phyloP scores from a whole-genome alignment of 768 basidiomycete species.

The Boletus insuetus region DNA sequence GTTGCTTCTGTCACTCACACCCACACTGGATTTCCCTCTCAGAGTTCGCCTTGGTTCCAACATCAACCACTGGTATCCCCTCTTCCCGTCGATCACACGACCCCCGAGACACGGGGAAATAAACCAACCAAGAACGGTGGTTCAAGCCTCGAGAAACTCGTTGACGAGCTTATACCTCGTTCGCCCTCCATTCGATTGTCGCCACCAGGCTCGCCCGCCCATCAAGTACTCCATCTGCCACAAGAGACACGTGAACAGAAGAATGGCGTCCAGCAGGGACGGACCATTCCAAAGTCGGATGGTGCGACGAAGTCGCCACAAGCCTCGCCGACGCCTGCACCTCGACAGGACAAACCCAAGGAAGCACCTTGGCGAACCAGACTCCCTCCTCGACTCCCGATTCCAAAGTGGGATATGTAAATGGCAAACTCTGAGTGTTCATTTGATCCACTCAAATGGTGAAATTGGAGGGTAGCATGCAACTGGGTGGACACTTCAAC shows the following conservation, averaged over 20 bases:
- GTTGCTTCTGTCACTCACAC: neutral
- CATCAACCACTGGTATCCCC: slow-evolving; percentile 15
- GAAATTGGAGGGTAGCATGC: neutral
- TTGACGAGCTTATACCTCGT: slow-evolving; percentile 11
- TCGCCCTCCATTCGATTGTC: slow-evolving; percentile 21
- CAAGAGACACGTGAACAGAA: neutral
- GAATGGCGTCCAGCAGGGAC: neutral
- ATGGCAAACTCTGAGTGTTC: neutral
- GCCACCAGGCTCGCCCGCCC: slow-evolving; percentile 14
- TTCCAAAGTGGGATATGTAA: slow-evolving; percentile 26
- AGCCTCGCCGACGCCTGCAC: neutral
- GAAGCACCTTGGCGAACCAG: slow-evolving; percentile 21
- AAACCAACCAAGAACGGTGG: neutral
- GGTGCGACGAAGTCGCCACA: neutral
- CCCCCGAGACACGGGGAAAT: neutral
- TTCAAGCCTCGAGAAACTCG: slow-evolving; percentile 12
- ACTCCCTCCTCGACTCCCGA: slow-evolving; percentile 30
- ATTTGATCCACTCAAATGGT: neutral
- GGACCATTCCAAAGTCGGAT: neutral
- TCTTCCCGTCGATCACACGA: neutral
- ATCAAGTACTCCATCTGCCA: neutral
- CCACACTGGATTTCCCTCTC: neutral
- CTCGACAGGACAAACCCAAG: slow-evolving; percentile 7
- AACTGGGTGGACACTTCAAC: too few species aligned
- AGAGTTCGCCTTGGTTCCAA: slow-evolving; percentile 12